These are phyloP conservation scores for Dillenia suffruticosa DNA, from an alignment of 164 flowering plant species.

Conservation along the genomic window DNA sequence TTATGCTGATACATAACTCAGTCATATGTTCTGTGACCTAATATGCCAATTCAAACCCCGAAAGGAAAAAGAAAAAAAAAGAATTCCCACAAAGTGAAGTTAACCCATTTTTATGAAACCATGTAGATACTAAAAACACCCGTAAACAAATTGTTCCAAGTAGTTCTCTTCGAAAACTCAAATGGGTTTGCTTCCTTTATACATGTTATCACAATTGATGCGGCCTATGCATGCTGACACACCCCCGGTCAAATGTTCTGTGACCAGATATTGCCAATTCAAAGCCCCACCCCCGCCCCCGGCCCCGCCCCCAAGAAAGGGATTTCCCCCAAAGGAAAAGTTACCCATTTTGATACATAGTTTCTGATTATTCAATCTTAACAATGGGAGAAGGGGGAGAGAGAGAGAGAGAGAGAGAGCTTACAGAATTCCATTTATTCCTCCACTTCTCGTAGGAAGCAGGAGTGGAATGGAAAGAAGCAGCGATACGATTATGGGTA, in stretches of 20 bases:
- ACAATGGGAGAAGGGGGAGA: background rate
- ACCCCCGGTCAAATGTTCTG: background rate
- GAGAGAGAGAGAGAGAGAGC: slow-evolving; percentile 5
- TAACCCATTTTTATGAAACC: too few species aligned
- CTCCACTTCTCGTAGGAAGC: slow-evolving; percentile 44
- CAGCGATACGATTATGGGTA: slow-evolving; percentile 19
- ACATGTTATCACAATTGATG: too few species aligned
- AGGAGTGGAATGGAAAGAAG: slow-evolving; percentile 54
- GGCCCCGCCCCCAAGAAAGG: background rate
- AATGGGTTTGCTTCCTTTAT: too few species aligned
- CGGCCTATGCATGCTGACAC: too few species aligned
- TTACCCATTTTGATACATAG: background rate
- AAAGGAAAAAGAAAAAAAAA: too few species aligned
- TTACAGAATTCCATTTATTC: slow-evolving; percentile 40
- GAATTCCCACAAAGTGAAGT: too few species aligned
- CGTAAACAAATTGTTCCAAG: too few species aligned
- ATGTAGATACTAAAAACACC: too few species aligned
- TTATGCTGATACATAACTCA: too few species aligned
- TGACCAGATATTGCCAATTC: background rate
- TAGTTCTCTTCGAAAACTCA: too few species aligned
- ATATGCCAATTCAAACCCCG: too few species aligned
- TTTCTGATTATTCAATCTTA: background rate
- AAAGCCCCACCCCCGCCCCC: background rate
- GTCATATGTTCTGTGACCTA: too few species aligned
- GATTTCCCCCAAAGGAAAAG: background rate